Conservation (phyloP, 1,139 yeast species). For the Sugiyamaella xylanicola region DNA sequence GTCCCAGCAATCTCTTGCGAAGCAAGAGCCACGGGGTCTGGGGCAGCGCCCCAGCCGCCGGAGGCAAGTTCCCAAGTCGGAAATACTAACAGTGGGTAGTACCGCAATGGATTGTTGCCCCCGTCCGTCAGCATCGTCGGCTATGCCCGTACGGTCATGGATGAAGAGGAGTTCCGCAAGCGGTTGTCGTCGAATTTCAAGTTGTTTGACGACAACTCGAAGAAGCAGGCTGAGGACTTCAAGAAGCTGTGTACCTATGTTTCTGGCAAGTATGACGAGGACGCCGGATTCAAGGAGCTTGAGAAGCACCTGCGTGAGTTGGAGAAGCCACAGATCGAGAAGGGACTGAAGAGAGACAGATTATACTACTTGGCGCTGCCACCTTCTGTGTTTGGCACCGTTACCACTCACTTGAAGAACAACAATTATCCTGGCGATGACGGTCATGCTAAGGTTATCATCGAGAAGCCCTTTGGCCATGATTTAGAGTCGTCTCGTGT, state of each 20-base stretch:
- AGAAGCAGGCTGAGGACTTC: slow-evolving; percentile 56
- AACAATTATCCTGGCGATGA: slow-evolving; percentile 60
- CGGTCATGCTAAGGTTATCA: slow-evolving; percentile 79
- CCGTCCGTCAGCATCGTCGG: slow-evolving; percentile 74
- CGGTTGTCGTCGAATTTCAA: slow-evolving; percentile 71
- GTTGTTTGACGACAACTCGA: slow-evolving; percentile 47
- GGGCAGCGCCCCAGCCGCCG: neutral
- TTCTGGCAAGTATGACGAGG: slow-evolving; percentile 76
- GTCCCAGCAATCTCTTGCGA: neutral
- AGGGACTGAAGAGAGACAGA: slow-evolving; percentile 52
- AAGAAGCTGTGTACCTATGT: slow-evolving; percentile 65
- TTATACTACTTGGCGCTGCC: slow-evolving; percentile 93
- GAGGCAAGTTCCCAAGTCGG: neutral
- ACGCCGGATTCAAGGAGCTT: slow-evolving; percentile 68
- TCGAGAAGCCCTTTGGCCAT: slow-evolving; percentile 97
- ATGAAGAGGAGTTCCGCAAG: slow-evolving; percentile 63
- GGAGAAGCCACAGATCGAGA: slow-evolving; percentile 49
- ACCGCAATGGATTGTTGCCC: slow-evolving; percentile 79
- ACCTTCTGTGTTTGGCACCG: slow-evolving; percentile 84
- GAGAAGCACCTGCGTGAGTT: slow-evolving; percentile 57
- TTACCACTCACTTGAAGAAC: slow-evolving; percentile 71
- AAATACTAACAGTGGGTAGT: slow-evolving; percentile 36
- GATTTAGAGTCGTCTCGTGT: slow-evolving; percentile 78
- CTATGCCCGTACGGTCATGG: slow-evolving; percentile 82
- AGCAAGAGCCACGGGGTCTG: slow-evolving; percentile 1